Evolutionary conservation across 352 stramenopile genomes (phyloP).

Genomic region (Phytophthora ramorum): DNA sequence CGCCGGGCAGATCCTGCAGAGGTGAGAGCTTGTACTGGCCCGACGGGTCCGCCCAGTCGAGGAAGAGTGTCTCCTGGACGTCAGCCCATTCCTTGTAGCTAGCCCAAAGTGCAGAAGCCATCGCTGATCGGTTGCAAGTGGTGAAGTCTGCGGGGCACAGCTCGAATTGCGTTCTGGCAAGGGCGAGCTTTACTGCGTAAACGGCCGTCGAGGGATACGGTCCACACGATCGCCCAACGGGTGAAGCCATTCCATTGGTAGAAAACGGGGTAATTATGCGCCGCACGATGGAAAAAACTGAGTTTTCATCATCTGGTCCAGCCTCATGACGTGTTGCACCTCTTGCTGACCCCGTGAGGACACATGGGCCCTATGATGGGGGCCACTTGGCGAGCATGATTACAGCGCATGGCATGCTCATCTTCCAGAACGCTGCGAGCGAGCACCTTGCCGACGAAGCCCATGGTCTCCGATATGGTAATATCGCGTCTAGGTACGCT

Average conservation of each 20-base stretch:
- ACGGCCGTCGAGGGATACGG: constrained; percentile 15
- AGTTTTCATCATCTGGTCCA: constrained; percentile 14
- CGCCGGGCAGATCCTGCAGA: constrained; percentile 46
- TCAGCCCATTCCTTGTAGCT: constrained; percentile 72
- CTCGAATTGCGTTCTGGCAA: constrained; percentile 40
- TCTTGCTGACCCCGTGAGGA: constrained; percentile 2
- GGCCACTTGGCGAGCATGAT: not conserved
- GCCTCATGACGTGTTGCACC: not conserved
- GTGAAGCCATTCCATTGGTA: constrained; percentile 3
- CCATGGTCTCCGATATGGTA: not conserved
- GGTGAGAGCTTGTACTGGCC: constrained; percentile 57
- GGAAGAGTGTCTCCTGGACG: constrained; percentile 46
- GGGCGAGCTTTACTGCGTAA: constrained; percentile 1
- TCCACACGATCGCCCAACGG: constrained; percentile 23
- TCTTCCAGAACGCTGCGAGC: too few relatives aligned
- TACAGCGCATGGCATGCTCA: not conserved
- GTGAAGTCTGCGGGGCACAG: constrained; percentile 13
- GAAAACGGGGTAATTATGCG: constrained; percentile 1
- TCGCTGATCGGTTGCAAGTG: constrained; percentile 25
- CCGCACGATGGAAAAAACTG: not conserved
- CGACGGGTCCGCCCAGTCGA: constrained; percentile 57
- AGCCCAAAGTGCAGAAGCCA: constrained; percentile 52
- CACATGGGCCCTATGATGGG: not conserved
- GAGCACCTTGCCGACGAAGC: too few relatives aligned
- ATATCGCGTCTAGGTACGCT: not conserved